Evolutionary conservation across 192 early-diverging fungal species (phyloP).

Genomic region (Podila epicladia): DNA sequence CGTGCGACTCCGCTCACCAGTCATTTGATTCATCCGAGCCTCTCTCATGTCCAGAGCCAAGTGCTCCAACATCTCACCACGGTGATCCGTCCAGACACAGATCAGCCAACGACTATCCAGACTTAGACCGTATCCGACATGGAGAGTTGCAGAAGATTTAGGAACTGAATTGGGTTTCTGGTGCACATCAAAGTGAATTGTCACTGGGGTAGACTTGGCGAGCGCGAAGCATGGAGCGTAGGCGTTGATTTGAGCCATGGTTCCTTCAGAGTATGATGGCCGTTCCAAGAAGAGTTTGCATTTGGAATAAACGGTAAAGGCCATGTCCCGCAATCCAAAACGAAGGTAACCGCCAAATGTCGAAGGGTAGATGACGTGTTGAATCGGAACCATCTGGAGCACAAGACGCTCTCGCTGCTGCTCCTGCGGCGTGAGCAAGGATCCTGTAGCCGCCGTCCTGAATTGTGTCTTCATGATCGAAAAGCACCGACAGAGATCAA

Average conservation of each 20-base stretch:
- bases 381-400: constrained; percentile 60
- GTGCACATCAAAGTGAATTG: constrained; percentile 49
- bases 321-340: constrained; percentile 62
- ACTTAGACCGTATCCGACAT: constrained; percentile 61
- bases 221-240: constrained; percentile 60
- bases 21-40: neutral
- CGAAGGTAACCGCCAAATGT: constrained; percentile 61
- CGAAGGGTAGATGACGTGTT: constrained; percentile 57
- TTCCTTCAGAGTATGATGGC: constrained; percentile 15
- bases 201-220: constrained; percentile 51
- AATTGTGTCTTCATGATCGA: constrained; percentile 55
- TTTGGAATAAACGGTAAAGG: constrained; percentile 62
- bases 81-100: constrained; percentile 61
- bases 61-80: constrained; percentile 61
- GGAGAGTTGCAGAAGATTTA: constrained; percentile 53
- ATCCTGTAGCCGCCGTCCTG: constrained; percentile 31
- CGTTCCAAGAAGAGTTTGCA: constrained; percentile 57
- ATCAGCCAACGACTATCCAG: constrained; percentile 60
- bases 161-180: constrained; percentile 47
- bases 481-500: constrained; percentile 61
- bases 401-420: constrained; percentile 53
- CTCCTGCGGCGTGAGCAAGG: constrained; percentile 38
- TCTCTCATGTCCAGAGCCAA: constrained; percentile 38
- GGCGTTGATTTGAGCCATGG: constrained; percentile 44
- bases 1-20: neutral